These are phyloP conservation scores for Piper longum DNA, from an alignment of 164 flowering plant species.

Conservation along the genomic window DNA sequence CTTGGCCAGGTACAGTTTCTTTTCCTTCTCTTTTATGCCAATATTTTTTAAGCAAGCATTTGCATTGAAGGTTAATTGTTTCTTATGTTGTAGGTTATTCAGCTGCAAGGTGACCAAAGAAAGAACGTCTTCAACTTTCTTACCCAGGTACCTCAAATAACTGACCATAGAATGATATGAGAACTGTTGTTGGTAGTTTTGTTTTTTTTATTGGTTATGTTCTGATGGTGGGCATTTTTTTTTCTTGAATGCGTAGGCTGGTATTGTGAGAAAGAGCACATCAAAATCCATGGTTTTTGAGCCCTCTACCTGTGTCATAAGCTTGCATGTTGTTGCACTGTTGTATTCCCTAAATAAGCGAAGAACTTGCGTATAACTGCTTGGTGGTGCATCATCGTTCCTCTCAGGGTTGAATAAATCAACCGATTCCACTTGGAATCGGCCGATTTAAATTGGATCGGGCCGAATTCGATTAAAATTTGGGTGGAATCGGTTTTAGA, in stretches of 20 bases:
- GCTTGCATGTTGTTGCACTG: not conserved
- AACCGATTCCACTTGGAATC: no score
- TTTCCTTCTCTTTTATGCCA: not conserved
- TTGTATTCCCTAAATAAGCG: not conserved
- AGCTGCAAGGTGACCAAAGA: slow-evolving; percentile 52
- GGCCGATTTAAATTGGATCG: no score
- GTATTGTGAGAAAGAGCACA: slow-evolving; percentile 3
- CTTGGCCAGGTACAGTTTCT: slow-evolving; percentile 34
- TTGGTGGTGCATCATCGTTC: no score
- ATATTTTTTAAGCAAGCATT: not conserved
- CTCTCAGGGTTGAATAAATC: no score
- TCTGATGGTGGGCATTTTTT: not conserved
- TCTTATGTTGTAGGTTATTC: slow-evolving; percentile 30
- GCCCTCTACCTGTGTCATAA: not conserved
- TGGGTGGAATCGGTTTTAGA: no score
- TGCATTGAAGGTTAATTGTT: not conserved
- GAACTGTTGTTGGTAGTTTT: no score
- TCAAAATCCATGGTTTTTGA: slow-evolving; percentile 3
- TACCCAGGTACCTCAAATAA: slow-evolving; percentile 25
- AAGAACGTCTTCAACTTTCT: slow-evolving; percentile 54
- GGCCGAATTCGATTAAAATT: no score
- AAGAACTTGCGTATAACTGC: not conserved
- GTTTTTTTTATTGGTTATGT: not conserved
- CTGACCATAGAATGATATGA: not conserved
- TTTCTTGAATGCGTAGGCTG: not conserved